Conservation (phyloP, 495 filamentous ascomycete species). For the Pseudotulostoma volvatum region DNA sequence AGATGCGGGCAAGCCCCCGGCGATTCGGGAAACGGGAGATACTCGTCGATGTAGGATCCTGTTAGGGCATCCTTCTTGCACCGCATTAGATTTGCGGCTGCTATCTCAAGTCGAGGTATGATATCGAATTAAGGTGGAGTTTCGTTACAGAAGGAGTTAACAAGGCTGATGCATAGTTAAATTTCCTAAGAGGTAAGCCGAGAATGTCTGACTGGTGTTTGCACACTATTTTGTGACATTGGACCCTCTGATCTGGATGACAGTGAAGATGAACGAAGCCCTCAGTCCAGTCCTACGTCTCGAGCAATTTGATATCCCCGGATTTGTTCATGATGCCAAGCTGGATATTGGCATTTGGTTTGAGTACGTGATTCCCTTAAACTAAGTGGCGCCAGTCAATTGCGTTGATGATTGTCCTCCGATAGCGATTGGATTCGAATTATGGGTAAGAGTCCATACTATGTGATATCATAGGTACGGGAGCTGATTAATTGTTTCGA, state of each 20-base stretch:
- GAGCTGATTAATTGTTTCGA: background rate
- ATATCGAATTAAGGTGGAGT: too few species aligned
- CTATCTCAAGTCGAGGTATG: constrained; percentile 36
- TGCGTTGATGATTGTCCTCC: background rate
- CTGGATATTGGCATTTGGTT: constrained; percentile 32
- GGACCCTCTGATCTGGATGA: background rate
- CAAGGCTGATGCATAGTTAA: constrained; percentile 15
- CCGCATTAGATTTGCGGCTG: constrained; percentile 30
- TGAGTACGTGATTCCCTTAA: constrained; percentile 15
- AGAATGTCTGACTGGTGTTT: too few species aligned
- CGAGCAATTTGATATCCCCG: constrained; percentile 16
- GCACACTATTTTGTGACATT: background rate
- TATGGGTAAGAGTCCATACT: constrained; percentile 15
- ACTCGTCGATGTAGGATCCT: constrained; percentile 28
- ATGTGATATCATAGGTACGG: background rate
- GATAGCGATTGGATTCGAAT: constrained; percentile 29
- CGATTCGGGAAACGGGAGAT: constrained; percentile 23
- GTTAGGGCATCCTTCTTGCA: constrained; percentile 25
- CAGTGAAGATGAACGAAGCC: constrained; percentile 22
- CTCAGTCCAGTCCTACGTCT: constrained; percentile 10
- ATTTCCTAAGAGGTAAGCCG: constrained; percentile 24
- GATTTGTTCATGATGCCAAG: constrained; percentile 28
- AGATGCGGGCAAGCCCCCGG: constrained; percentile 33
- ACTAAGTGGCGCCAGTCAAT: background rate
- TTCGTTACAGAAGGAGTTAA: background rate